Evolutionary conservation across 768 basidiomycete genomes (phyloP).

Genomic region (Podaxis sp.): DNA sequence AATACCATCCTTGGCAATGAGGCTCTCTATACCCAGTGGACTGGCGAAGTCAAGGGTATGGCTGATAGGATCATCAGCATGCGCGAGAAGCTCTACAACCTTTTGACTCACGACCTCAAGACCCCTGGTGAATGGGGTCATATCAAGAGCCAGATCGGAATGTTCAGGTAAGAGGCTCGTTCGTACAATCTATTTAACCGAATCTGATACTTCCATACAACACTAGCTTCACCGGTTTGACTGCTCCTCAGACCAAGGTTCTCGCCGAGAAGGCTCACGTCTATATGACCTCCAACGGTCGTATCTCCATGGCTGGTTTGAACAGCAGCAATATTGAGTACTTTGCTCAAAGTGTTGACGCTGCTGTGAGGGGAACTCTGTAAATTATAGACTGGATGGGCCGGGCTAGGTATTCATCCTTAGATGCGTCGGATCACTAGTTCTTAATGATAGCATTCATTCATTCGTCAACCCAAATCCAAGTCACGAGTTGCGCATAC

Average conservation of each 20-base stretch:
- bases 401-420: not conserved
- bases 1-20: constrained; percentile 76
- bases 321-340: constrained; percentile 84
- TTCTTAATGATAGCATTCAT: constrained; percentile 5
- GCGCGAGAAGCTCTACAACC: constrained; percentile 79
- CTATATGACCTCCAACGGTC: constrained; percentile 93
- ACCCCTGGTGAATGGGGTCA: constrained; percentile 96
- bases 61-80: constrained; percentile 93
- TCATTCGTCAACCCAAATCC: not conserved
- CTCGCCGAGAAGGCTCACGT: constrained; percentile 88
- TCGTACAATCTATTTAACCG: not conserved
- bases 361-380: constrained; percentile 76
- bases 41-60: constrained; percentile 92
- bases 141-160: constrained; percentile 94
- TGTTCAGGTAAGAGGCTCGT: constrained; percentile 79
- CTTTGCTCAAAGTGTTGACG: constrained; percentile 85
- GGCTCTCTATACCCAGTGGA: constrained; percentile 84
- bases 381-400: constrained; percentile 31
- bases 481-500: constrained; percentile 11
- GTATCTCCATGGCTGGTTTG: constrained; percentile 92
- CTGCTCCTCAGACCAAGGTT: constrained; percentile 72
- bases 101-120: constrained; percentile 72
- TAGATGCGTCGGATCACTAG: constrained; percentile 8
- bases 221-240: constrained; percentile 82
- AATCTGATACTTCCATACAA: constrained; percentile 1